These are phyloP conservation scores for Aspergillus sergii DNA, from an alignment of 2,329 filamentous ascomycete species.

Conservation along the genomic window DNA sequence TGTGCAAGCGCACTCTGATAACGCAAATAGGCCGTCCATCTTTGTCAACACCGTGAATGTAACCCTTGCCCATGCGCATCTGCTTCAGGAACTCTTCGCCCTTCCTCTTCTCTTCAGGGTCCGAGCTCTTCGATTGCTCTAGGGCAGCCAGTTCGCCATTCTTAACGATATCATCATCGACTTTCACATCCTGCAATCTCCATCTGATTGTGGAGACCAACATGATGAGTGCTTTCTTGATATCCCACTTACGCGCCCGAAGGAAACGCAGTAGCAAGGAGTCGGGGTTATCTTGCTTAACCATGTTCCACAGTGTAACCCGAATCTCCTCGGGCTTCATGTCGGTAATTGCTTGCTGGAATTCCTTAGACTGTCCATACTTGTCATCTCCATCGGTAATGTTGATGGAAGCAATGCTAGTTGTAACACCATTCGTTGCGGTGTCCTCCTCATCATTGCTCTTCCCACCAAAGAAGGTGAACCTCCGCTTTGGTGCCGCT, in stretches of 20 bases:
- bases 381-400: constrained; percentile 74
- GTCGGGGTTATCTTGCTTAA: constrained; percentile 94
- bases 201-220: constrained; percentile 91
- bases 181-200: constrained; percentile 78
- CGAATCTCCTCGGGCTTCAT: constrained; percentile 78
- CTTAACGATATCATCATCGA: constrained; percentile 84
- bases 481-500: constrained; percentile 68
- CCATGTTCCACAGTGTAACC: constrained; percentile 85
- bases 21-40: constrained; percentile 82
- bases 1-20: constrained; percentile 81
- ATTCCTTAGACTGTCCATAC: constrained; percentile 86
- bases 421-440: constrained; percentile 43
- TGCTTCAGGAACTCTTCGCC: constrained; percentile 80
- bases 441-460: constrained; percentile 44
- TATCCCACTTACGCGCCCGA: constrained; percentile 91
- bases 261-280: constrained; percentile 79
- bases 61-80: constrained; percentile 88
- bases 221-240: constrained; percentile 92
- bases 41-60: constrained; percentile 84
- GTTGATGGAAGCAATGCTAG: constrained; percentile 39
- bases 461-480: constrained; percentile 70
- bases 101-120: constrained; percentile 66
- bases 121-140: constrained; percentile 60
- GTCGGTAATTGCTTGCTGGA: constrained; percentile 76
- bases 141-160: constrained; percentile 72